A percentile compares a stretch with the other conserved stretches of the same genome.
These are phyloP conservation scores for Rhypophila decipiens DNA, from an alignment of 495 filamentous ascomycete species.

Conservation along the genomic window DNA sequence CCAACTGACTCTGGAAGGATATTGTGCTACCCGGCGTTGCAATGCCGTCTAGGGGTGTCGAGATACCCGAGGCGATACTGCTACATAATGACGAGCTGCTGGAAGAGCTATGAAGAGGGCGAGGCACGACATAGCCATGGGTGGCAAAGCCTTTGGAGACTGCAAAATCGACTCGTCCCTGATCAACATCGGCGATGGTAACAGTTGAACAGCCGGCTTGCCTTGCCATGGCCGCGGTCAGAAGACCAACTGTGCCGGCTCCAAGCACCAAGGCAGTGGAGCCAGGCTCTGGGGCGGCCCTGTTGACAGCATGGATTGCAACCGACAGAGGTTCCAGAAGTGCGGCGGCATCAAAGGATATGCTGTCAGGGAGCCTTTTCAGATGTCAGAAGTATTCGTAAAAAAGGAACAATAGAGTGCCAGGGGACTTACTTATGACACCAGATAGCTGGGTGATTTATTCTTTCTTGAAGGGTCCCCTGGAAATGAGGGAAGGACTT, in stretches of 20 bases:
- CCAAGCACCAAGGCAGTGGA: conserved; percentile 74
- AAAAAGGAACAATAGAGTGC: conserved; percentile 11
- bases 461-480: conserved; percentile 82
- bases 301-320: conserved; percentile 72
- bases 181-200: conserved; percentile 79
- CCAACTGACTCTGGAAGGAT: conserved; percentile 39
- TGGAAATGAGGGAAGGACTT: conserved; percentile 80
- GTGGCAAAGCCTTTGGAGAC: conserved; percentile 65
- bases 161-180: conserved; percentile 67
- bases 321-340: conserved; percentile 83
- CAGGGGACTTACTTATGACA: conserved; percentile 57
- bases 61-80: conserved; percentile 32
- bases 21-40: conserved; percentile 39
- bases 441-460: conserved; percentile 80
- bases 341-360: conserved; percentile 71
- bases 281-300: conserved; percentile 43
- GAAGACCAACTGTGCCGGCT: conserved; percentile 77
- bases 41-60: conserved; percentile 34
- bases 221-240: conserved; percentile 65
- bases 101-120: conserved; percentile 29
- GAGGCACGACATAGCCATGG: conserved; percentile 56
- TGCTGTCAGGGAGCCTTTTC: conserved; percentile 56
- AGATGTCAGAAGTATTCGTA: conserved; percentile 3
- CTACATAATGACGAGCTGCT: conserved; percentile 36
- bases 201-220: conserved; percentile 62